Evolutionary conservation across 805 yeast species (phyloP).

Genomic region (Sporopachydermia lactativora): DNA sequence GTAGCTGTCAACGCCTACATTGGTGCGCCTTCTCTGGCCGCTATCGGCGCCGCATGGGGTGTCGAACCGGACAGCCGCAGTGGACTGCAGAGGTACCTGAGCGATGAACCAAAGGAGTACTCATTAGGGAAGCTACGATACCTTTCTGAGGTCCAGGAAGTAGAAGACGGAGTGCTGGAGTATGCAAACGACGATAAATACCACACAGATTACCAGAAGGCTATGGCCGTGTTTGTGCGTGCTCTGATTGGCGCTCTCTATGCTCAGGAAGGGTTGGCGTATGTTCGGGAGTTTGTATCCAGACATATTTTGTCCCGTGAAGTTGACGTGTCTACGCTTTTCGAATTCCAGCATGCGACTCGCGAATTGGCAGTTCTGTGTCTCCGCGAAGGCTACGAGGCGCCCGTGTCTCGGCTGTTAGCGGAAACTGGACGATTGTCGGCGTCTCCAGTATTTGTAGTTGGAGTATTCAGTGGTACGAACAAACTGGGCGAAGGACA

Average conservation of each 20-base stretch:
- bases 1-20: slow-evolving; percentile 66
- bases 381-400: slow-evolving; percentile 55
- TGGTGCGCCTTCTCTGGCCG: slow-evolving; percentile 49
- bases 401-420: slow-evolving; percentile 68
- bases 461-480: slow-evolving; percentile 79
- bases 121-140: slow-evolving; percentile 59
- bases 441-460: slow-evolving; percentile 72
- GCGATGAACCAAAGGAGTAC: slow-evolving; percentile 53
- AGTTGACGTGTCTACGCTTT: slow-evolving; percentile 57
- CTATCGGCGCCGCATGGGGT: slow-evolving; percentile 76
- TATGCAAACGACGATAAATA: slow-evolving; percentile 22
- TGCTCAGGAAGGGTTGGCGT: slow-evolving; percentile 53
- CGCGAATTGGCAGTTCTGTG: slow-evolving; percentile 70
- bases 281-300: slow-evolving; percentile 53
- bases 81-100: slow-evolving; percentile 48
- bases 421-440: slow-evolving; percentile 91
- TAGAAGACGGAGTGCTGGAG: slow-evolving; percentile 38
- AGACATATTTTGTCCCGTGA: slow-evolving; percentile 60
- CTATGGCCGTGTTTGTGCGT: slow-evolving; percentile 58
- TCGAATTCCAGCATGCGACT: slow-evolving; percentile 75
- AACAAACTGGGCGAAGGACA: slow-evolving; percentile 86
- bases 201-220: slow-evolving; percentile 11
- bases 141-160: slow-evolving; percentile 15
- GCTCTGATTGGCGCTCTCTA: slow-evolving; percentile 75
- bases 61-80: slow-evolving; percentile 60